Evolutionary conservation across 2,329 filamentous ascomycete species (phyloP).

Genomic region (Epichloe festucae): DNA sequence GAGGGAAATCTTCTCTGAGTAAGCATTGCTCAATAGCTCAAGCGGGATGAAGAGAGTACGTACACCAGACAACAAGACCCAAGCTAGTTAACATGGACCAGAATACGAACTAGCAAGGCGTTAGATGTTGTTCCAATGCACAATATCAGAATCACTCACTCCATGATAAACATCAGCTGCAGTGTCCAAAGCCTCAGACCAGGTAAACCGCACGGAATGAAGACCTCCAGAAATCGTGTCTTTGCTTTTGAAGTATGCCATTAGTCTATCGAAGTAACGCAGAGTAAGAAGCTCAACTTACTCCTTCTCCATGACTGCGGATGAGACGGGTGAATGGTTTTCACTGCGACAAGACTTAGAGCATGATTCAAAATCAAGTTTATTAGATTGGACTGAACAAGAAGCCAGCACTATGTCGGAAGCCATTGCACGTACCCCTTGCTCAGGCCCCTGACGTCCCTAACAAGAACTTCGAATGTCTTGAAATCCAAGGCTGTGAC

Average conservation of each 20-base stretch:
- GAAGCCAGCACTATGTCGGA: conserved; percentile 55
- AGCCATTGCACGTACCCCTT: conserved; percentile 98
- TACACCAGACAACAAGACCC: conserved; percentile 86
- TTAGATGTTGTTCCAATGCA: conserved; percentile 9
- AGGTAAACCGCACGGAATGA: conserved; percentile 60
- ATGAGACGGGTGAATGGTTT: conserved; percentile 31
- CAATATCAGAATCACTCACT: conserved; percentile 35
- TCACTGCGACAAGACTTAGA: conserved; percentile 36
- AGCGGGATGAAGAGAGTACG: conserved; percentile 23
- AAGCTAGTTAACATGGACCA: conserved; percentile 91
- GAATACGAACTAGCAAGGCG: conserved; percentile 60
- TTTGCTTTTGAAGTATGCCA: conserved; percentile 41
- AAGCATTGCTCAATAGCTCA: neutral
- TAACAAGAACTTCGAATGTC: conserved; percentile 75
- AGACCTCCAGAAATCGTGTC: conserved; percentile 58
- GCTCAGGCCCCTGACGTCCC: conserved; percentile 77
- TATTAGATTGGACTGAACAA: conserved; percentile 20
- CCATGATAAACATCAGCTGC: conserved; percentile 85
- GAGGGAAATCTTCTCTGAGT: conserved; percentile 59
- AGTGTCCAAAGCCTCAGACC: conserved; percentile 64
- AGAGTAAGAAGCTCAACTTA: conserved; percentile 31
- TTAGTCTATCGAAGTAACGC: neutral
- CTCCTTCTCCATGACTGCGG: conserved; percentile 56
- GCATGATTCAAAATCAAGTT: conserved; percentile 15
- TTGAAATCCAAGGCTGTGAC: conserved; percentile 88